Percentiles rank a stretch among this genome's conserved stretches.
phyloP scores from a whole-genome alignment of 805 yeast species.

The Kurtzmaniella cleridarum region DNA sequence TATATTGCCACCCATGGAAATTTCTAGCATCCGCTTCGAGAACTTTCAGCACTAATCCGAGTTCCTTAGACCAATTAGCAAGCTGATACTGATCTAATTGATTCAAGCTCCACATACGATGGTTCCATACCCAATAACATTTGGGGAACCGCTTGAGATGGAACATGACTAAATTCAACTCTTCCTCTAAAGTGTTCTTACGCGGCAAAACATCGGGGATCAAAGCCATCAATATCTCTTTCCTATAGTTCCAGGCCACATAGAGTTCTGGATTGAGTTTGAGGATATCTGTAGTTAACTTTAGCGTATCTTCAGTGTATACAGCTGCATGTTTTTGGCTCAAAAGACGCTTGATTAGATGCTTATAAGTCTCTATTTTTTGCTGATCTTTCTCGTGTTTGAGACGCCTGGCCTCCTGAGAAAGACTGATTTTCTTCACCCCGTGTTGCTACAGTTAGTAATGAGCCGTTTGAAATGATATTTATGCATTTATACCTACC shows the following conservation, averaged over 20 bases:
- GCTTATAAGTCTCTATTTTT: constrained; percentile 53
- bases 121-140: constrained; percentile 97
- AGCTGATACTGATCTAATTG: constrained; percentile 38
- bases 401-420: constrained; percentile 48
- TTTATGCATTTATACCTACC: too few relatives aligned
- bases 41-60: constrained; percentile 62
- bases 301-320: constrained; percentile 34
- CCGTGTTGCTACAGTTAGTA: constrained; percentile 54
- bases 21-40: constrained; percentile 74
- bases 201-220: constrained; percentile 6
- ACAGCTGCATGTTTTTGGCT: constrained; percentile 12
- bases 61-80: constrained; percentile 67
- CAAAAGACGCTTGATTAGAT: constrained; percentile 42
- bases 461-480: too few relatives aligned
- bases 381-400: constrained; percentile 54
- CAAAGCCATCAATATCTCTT: constrained; percentile 53
- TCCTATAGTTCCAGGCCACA: constrained; percentile 83
- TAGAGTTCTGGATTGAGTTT: constrained; percentile 79
- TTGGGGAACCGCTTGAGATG: constrained; percentile 70
- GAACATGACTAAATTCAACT: constrained; percentile 54
- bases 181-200: constrained; percentile 38
- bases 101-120: constrained; percentile 73
- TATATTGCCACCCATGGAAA: constrained; percentile 93
- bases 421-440: constrained; percentile 52
- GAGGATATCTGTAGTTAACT: constrained; percentile 53